Base-by-base conservation (phyloP, 225 moss, liverwort and hornwort species). In the Physcomitrium patens region DNA sequence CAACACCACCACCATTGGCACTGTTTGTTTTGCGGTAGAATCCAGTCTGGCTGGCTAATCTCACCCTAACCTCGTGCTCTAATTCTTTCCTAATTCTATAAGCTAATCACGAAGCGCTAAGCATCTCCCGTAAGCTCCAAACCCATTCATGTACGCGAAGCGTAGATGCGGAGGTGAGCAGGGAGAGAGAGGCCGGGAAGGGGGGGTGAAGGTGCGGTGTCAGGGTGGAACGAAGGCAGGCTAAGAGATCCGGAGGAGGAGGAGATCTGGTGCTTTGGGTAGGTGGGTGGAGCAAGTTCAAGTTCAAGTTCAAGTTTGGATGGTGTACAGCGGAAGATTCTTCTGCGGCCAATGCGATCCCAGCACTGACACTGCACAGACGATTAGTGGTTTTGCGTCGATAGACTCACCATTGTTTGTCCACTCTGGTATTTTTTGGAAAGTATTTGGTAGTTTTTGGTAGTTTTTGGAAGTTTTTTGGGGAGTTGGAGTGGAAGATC, bases 401-500 rank as follows among this genome's bases (percentile, higher is more conserved):
- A 5, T 5, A 12, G 37, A 37, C 43, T 51, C 60, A 60, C 70
- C 75, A 82, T 75, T 75, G 78, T 65, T 60, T 43, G 69, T n/a
- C 31, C 23, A 46, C 44, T 10, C 46, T 60, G 76, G 69, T 69
- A 69, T 62, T 69, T n/a, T 72, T 43, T 66, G 71, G 67, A 60
- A 53, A 2, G 52, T 19, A 47, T 68, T 4, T 5, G n/a, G 68
- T 27, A 54, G 52, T 19, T 55, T 68, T 4, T 5, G n/a, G 68
- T 27, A 54, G 37, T 54, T 46, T 67, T 65, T 9, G 78, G 75
- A 65, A 47, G 75, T 75, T 83, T 78, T 82, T 18, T 74, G 65
- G 82, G 82, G 74, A 74, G 73, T 78, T 83, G 83, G 76, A 79
- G 79, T 65, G 83, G 76, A 63, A 43, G 49, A 70, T 79, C 67